Percentiles rank a stretch among this genome's conserved stretches.
These are phyloP conservation scores for Chlorella ohadii DNA, from an alignment of 139 green algal species.

Conservation along the genomic window DNA sequence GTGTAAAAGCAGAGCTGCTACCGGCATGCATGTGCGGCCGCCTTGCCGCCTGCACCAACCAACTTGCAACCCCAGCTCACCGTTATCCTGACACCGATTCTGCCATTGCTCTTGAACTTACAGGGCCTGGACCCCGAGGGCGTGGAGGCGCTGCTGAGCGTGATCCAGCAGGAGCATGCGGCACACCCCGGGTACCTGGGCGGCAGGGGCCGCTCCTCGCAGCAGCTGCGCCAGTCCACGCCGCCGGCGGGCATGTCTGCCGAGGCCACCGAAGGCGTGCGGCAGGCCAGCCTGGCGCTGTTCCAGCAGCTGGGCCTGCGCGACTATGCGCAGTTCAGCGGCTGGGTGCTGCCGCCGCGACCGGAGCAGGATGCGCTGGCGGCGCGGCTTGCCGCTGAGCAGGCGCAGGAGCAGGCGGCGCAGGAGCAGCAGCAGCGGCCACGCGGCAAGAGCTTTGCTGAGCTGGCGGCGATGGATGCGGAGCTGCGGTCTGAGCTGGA, in stretches of 20 bases:
- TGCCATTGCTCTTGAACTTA: too few species aligned
- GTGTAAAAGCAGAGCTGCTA: too few species aligned
- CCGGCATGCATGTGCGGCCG: too few species aligned
- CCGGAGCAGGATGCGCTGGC: not conserved
- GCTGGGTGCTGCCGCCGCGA: conserved; percentile 36
- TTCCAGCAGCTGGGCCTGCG: conserved; percentile 39
- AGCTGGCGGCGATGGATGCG: conserved; percentile 31
- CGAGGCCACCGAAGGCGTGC: conserved; percentile 4
- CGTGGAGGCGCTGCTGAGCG: conserved; percentile 16
- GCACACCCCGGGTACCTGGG: conserved; percentile 31
- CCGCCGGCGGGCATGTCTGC: conserved; percentile 14
- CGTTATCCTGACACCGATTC: too few species aligned
- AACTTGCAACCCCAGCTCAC: too few species aligned
- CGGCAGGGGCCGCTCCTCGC: not conserved
- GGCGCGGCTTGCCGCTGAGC: not conserved
- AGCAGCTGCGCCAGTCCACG: conserved; percentile 37
- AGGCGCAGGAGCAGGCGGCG: not conserved
- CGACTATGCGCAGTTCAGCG: conserved; percentile 42
- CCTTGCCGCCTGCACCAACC: too few species aligned
- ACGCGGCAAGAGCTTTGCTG: conserved; percentile 23
- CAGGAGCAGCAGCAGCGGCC: not conserved
- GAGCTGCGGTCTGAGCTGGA: not conserved
- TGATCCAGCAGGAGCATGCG: not conserved
- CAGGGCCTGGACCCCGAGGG: conserved; percentile 22
- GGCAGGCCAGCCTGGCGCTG: conserved; percentile 17